Base-by-base conservation (phyloP, 2,329 filamentous ascomycete genomes). In the Trichophyton equinum region DNA sequence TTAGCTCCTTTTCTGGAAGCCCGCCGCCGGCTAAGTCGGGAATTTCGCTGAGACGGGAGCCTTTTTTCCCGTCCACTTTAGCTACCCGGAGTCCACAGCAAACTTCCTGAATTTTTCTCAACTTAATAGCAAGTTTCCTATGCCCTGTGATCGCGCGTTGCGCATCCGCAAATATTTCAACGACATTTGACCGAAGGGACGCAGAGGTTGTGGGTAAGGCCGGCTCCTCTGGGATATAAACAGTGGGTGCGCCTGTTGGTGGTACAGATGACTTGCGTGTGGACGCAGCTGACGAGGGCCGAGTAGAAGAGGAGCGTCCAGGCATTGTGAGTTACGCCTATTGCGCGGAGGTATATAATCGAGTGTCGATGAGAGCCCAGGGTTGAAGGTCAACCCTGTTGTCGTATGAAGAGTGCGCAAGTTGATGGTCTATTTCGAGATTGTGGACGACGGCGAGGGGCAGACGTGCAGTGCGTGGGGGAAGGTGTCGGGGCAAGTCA, bases 71-170 rank as follows among this genome's bases (percentile, higher is more conserved):
- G 67, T 73, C 71, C 8, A 67, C 67, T n/a, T 68, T 66, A 25
- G 74, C 73, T 42, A 74, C 73, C 1, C 76, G 75, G 63, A 85
- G 81, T 58, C 81, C 83, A 64, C 79, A 82, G 76, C 90, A 96
- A 42, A 86, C 80, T 71, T 96, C 92, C 69, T 97, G 92, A 49
- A 96, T 82, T 74, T 96, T 96, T 65, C 92, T 85, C 63, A 99
- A 77, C 57, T 85, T 91, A 63, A 96, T 88, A 3, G 88, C 87
- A 0, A 96, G 81, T 71, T 97, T 97, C 63, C 92, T 81, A 72
- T 99, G 94, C 1, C 89, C 89, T 1, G 91, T 90, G 0, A 88
- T 95, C 1, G 89, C 95, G 67, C 87, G 86, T 73, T 99, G 94
- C 38, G 92, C 91, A 72, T 91, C 88, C 65, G 82, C 81, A 70